phyloP scores from a whole-genome alignment of 2,329 filamentous ascomycete genomes.

The Fusarium sulawesiense region DNA sequence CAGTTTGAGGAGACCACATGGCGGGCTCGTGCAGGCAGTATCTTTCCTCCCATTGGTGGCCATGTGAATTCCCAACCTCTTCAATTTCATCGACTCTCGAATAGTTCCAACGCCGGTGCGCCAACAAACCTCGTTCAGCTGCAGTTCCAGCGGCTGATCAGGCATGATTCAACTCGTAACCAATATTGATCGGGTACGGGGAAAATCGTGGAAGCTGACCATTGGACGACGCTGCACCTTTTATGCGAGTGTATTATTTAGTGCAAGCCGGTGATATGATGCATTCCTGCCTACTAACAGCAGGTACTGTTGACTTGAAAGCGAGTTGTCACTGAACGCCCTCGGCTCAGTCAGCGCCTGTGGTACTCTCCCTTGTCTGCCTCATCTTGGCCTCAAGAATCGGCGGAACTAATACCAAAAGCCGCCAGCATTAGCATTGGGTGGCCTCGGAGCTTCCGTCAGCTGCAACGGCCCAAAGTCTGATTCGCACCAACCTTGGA shows the following conservation, averaged over 20 bases:
- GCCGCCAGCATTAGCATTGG: slow-evolving; percentile 9
- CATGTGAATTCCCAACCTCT: slow-evolving; percentile 42
- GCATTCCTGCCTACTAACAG: slow-evolving; percentile 1
- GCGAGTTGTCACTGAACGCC: slow-evolving; percentile 22
- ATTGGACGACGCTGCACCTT: slow-evolving; percentile 44
- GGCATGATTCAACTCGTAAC: slow-evolving; percentile 42
- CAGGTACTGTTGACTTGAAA: slow-evolving; percentile 6
- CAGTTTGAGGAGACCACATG: slow-evolving; percentile 29
- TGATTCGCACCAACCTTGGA: slow-evolving; percentile 16
- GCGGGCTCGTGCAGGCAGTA: slow-evolving; percentile 25
- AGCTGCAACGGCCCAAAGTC: slow-evolving; percentile 29
- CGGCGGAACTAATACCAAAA: slow-evolving; percentile 17
- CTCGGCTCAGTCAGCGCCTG: slow-evolving; percentile 24
- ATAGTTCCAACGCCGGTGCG: slow-evolving; percentile 19
- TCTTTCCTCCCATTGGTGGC: slow-evolving; percentile 34
- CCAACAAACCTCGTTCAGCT: slow-evolving; percentile 39
- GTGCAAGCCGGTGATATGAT: slow-evolving; percentile 37
- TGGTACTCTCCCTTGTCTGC: slow-evolving; percentile 25
- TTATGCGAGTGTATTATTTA: slow-evolving; percentile 46
- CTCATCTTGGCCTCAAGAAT: slow-evolving; percentile 33
- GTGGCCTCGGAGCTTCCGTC: slow-evolving; percentile 31
- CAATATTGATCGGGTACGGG: slow-evolving; percentile 38
- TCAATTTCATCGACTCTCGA: slow-evolving; percentile 28
- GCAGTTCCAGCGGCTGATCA: slow-evolving; percentile 39
- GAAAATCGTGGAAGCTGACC: slow-evolving; percentile 49